Evolutionary conservation across 768 basidiomycete genomes (phyloP).

Genomic region (Macrolepiota dolichaula): DNA sequence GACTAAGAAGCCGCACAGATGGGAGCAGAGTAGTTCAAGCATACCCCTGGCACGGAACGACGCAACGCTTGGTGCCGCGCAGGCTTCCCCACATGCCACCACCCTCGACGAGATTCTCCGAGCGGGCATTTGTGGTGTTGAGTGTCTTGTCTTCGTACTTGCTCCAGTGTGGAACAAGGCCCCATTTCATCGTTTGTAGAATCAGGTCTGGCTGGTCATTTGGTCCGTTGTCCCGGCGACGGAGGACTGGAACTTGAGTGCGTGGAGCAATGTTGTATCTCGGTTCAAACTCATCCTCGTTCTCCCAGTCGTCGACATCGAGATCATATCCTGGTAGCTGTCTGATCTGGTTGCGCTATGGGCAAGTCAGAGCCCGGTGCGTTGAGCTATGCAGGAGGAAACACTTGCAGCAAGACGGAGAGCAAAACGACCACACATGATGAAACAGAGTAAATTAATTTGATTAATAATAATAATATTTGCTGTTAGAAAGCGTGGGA

Average conservation of each 20-base stretch:
- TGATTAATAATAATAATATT: neutral
- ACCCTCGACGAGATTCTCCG: constrained; percentile 73
- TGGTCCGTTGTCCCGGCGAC: constrained; percentile 32
- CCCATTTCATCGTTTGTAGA: constrained; percentile 89
- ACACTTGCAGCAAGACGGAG: constrained; percentile 39
- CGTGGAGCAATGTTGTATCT: constrained; percentile 86
- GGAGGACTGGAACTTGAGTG: constrained; percentile 72
- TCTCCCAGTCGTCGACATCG: constrained; percentile 55
- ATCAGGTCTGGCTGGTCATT: constrained; percentile 30
- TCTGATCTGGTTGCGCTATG: constrained; percentile 40
- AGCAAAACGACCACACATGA: constrained; percentile 67
- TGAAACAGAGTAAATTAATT: neutral
- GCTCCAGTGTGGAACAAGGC: constrained; percentile 81
- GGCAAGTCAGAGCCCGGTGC: constrained; percentile 5
- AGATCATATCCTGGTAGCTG: constrained; percentile 40
- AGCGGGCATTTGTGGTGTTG: constrained; percentile 88
- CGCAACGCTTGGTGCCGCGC: constrained; percentile 80
- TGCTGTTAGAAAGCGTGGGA: constrained; percentile 17
- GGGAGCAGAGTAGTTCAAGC: constrained; percentile 1
- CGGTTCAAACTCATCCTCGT: constrained; percentile 54
- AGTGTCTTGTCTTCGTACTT: constrained; percentile 68
- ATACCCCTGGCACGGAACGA: constrained; percentile 63
- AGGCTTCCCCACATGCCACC: constrained; percentile 85
- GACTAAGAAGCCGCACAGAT: neutral
- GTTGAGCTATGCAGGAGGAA: neutral